Evolutionary conservation across 1,139 yeast genomes (phyloP).

Genomic region (Yamadazyma atlantica): DNA sequence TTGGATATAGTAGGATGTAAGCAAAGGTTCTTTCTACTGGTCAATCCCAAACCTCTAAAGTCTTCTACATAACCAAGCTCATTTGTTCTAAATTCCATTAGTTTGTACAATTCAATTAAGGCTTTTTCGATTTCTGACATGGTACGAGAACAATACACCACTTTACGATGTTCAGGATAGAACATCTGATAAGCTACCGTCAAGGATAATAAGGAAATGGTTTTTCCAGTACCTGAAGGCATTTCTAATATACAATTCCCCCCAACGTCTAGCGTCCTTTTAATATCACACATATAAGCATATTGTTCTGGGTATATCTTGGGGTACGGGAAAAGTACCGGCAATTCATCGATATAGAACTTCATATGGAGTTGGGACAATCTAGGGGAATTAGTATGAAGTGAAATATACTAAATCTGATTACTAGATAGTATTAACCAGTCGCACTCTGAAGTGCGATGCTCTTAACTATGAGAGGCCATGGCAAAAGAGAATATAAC

Average conservation of each 20-base stretch:
- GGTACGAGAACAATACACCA: constrained; percentile 97
- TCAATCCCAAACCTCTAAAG: constrained; percentile 89
- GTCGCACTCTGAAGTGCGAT: too few species aligned
- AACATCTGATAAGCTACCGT: constrained; percentile 95
- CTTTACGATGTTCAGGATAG: constrained; percentile 91
- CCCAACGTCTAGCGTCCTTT: constrained; percentile 90
- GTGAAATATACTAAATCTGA: too few species aligned
- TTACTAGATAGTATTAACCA: too few species aligned
- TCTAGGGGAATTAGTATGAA: too few species aligned
- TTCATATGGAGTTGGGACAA: constrained; percentile 33
- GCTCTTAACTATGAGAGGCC: too few species aligned
- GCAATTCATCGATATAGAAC: constrained; percentile 91
- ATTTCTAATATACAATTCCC: constrained; percentile 97
- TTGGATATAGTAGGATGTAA: constrained; percentile 84
- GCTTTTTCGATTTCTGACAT: constrained; percentile 99
- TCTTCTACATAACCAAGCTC: constrained; percentile 85
- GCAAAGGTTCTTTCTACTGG: constrained; percentile 92
- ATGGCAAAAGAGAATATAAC: too few species aligned
- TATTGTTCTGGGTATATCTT: constrained; percentile 97
- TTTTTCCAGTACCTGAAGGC: constrained; percentile 99
- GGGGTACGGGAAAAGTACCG: constrained; percentile 96
- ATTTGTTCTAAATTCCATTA: constrained; percentile 82
- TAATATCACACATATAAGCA: constrained; percentile 95
- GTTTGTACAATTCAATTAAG: constrained; percentile 81
- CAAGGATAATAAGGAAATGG: constrained; percentile 83